phyloP scores from a whole-genome alignment of 2,329 filamentous ascomycete genomes.

The Pseudonectria buxi region DNA sequence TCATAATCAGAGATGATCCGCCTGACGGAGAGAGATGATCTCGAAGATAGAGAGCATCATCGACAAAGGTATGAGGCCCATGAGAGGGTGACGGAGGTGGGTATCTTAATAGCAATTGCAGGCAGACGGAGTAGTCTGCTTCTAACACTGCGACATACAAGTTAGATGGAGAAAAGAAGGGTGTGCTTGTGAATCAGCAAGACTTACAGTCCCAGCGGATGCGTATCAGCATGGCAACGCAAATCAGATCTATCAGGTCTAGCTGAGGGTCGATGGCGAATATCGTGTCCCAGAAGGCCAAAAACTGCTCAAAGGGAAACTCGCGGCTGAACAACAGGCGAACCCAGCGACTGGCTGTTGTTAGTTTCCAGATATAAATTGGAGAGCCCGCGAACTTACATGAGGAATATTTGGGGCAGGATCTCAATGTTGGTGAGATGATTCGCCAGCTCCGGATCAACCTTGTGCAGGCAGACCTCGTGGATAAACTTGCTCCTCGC shows the following conservation, averaged over 20 bases:
- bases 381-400: constrained; percentile 46
- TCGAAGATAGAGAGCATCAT: constrained; percentile 72
- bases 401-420: constrained; percentile 92
- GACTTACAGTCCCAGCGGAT: constrained; percentile 80
- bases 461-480: constrained; percentile 66
- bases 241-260: constrained; percentile 82
- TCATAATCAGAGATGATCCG: constrained; percentile 59
- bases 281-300: constrained; percentile 83
- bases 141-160: constrained; percentile 56
- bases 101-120: constrained; percentile 79
- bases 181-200: not conserved
- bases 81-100: constrained; percentile 57
- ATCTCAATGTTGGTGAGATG: constrained; percentile 82
- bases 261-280: constrained; percentile 80
- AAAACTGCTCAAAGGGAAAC: constrained; percentile 78
- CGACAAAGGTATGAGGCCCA: constrained; percentile 71
- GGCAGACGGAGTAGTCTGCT: constrained; percentile 78
- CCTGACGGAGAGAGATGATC: constrained; percentile 57
- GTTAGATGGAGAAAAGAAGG: constrained; percentile 17
- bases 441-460: constrained; percentile 75
- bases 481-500: constrained; percentile 82
- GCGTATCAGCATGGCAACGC: constrained; percentile 84
- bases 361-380: constrained; percentile 1
- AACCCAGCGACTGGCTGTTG: constrained; percentile 71
- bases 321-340: constrained; percentile 88